Percentiles rank a stretch among this genome's conserved stretches.
Evolutionary conservation across 257 asterid species (phyloP).

Genomic region (Hygrophila difformis): DNA sequence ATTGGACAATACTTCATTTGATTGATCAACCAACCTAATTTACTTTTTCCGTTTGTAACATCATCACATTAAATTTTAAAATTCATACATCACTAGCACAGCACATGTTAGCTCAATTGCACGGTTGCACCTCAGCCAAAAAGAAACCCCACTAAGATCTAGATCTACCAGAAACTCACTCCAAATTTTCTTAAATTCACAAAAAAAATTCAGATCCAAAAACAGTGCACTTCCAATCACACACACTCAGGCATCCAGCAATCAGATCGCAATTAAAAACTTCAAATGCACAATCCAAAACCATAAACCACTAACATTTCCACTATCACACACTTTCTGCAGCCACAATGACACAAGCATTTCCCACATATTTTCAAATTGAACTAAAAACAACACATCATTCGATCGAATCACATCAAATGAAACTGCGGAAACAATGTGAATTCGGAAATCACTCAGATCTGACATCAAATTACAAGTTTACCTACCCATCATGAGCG

Average conservation of each 20-base stretch:
- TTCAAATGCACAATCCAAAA: not conserved
- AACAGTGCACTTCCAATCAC: slow-evolving; percentile 13
- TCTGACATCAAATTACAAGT: slow-evolving; percentile 21
- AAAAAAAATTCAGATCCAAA: slow-evolving; percentile 16
- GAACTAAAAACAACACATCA: too few relatives aligned
- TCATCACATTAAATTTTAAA: not conserved
- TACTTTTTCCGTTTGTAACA: not conserved
- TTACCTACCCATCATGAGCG: slow-evolving; percentile 71
- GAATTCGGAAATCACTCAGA: slow-evolving; percentile 15
- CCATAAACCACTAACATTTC: slow-evolving; percentile 6
- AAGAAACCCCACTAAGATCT: slow-evolving; percentile 13
- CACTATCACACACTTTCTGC: not conserved
- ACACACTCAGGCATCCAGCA: not conserved
- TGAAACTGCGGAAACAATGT: not conserved
- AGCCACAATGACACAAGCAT: not conserved
- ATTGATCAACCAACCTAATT: not conserved
- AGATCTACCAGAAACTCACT: slow-evolving; percentile 19
- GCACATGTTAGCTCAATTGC: too few relatives aligned
- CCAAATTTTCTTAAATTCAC: slow-evolving; percentile 3
- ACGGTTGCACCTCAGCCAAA: too few relatives aligned
- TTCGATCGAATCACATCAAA: slow-evolving; percentile 18
- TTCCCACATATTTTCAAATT: not conserved
- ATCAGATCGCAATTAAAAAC: slow-evolving; percentile 10
- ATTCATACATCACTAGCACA: too few relatives aligned
- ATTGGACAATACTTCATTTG: not conserved